Evolutionary conservation across 2,329 filamentous ascomycete species (phyloP).

Genomic region (Thielaviopsis euricoi): DNA sequence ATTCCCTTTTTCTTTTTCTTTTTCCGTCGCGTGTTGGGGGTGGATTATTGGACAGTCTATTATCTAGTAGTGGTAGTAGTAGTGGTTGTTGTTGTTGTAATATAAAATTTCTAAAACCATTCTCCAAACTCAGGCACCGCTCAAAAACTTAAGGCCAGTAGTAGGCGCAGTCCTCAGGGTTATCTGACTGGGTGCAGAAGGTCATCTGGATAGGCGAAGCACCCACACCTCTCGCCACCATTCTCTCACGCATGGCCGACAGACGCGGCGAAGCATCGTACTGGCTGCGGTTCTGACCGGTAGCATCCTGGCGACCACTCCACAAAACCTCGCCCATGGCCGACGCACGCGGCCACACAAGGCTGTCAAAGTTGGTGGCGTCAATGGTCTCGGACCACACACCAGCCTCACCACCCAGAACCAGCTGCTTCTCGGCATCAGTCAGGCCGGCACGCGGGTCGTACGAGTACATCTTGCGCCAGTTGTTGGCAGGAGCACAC

Average conservation of each 20-base stretch:
- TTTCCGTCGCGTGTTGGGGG: too few relatives aligned
- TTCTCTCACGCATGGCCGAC: conserved; percentile 58
- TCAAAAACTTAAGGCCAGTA: background rate
- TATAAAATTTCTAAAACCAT: too few relatives aligned
- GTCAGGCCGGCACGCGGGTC: conserved; percentile 54
- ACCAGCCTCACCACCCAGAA: conserved; percentile 68
- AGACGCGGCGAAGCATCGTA: conserved; percentile 52
- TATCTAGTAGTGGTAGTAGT: too few relatives aligned
- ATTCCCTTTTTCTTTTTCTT: background rate
- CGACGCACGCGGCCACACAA: conserved; percentile 61
- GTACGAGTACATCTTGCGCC: conserved; percentile 66
- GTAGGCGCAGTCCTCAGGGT: conserved; percentile 12
- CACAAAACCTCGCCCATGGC: conserved; percentile 68
- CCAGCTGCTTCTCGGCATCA: conserved; percentile 42
- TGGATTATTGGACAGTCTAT: background rate
- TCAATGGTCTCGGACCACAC: conserved; percentile 75
- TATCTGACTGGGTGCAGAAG: conserved; percentile 49
- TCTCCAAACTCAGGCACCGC: background rate
- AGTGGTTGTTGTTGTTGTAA: too few relatives aligned
- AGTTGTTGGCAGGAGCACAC: conserved; percentile 65
- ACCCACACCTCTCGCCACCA: conserved; percentile 50
- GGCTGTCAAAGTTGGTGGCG: conserved; percentile 52
- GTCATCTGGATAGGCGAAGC: conserved; percentile 54
- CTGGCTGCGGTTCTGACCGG: conserved; percentile 54
- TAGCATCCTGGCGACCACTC: conserved; percentile 51